Percentiles rank a stretch among this genome's conserved stretches.
phyloP scores from a whole-genome alignment of 176 grass and related monocot species.

The Areca catechu region DNA sequence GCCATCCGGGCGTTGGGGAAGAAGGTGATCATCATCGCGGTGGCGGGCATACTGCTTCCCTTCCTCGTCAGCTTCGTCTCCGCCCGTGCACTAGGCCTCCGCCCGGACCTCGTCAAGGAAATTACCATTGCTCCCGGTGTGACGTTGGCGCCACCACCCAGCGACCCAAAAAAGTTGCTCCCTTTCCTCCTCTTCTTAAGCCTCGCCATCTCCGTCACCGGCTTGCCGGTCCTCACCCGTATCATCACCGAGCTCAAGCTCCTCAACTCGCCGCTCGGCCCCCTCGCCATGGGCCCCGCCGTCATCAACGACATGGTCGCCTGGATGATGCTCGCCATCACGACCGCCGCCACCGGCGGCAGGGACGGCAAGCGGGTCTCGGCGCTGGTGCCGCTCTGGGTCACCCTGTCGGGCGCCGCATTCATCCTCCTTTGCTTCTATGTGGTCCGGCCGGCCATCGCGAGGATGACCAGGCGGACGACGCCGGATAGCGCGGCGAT shows the following conservation, averaged over 20 bases:
- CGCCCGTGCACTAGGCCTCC: not conserved
- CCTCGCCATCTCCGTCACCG: constrained; percentile 21
- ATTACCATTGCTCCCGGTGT: too few relatives aligned
- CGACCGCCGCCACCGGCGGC: too few relatives aligned
- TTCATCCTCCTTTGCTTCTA: not conserved
- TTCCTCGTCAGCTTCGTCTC: not conserved
- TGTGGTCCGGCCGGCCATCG: not conserved
- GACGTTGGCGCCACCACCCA: too few relatives aligned
- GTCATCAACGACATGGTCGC: constrained; percentile 11
- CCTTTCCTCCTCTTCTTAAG: constrained; percentile 25
- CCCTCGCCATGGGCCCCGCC: constrained; percentile 17
- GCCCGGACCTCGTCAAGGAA: not conserved
- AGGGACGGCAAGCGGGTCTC: too few relatives aligned
- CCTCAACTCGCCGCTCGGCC: constrained; percentile 15
- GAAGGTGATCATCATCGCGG: constrained; percentile 16
- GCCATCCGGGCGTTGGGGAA: constrained; percentile 5
- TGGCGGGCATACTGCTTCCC: constrained; percentile 8
- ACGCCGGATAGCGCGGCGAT: not conserved
- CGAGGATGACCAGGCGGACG: not conserved
- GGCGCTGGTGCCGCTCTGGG: constrained; percentile 1
- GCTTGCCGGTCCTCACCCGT: constrained; percentile 21
- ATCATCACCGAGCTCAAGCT: constrained; percentile 30
- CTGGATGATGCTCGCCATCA: constrained; percentile 12
- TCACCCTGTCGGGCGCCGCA: not conserved
- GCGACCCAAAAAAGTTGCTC: not conserved